Evolutionary conservation across 2,329 filamentous ascomycete genomes (phyloP), one percentile per base, ranked within the genome.

Genomic region (Emmonsiellopsis sp.): DNA sequence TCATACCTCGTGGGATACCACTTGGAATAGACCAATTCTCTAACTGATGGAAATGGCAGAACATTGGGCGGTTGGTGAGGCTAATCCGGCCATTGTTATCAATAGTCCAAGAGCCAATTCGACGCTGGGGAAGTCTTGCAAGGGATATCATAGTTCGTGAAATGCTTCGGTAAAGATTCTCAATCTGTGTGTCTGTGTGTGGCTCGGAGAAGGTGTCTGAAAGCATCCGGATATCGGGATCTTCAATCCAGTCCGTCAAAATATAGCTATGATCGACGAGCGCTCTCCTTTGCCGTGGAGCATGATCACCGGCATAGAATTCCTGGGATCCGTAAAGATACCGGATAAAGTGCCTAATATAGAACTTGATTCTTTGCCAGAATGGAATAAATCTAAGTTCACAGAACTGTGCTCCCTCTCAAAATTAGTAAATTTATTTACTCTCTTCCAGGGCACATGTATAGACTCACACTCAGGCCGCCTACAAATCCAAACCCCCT

Each of bases 1-100:
- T 65, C 31, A 48, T 55, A 46, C 55, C 31, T 20, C 58, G 55
- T 30, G 55, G 53, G 26, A 64, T 65, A 50, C 55, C 54, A 20
- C 53, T 56, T 38, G 61, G 61, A 49, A 63, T 61, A 26, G 53
- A 41, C 57, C 60, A 59, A 50, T 62, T 60, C 51, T 64, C 62
- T 20, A 62, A 51, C 9, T 49, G 31, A 37, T 59, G 47, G 43
- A 63, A 43, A 26, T 59, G 47, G 20, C 53, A 50, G 30, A 59
- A 57, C 30, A 63, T 54, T 15, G 62, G 62, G 20, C 62, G 53
- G 43, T 62, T 62, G 30, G 54, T 41, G 10, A 64, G 51, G 6
- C 38, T 56, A 10, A 62, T 54, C 13, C 45, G 52, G 35, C 62
- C 60, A n/a, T 55, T 37, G 44, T 56, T 51, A 52, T 63, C 53